A percentile compares a stretch with the other conserved stretches of the same genome.
phyloP scores from a whole-genome alignment of 352 stramenopile species.

The Globisporangium irregulare region DNA sequence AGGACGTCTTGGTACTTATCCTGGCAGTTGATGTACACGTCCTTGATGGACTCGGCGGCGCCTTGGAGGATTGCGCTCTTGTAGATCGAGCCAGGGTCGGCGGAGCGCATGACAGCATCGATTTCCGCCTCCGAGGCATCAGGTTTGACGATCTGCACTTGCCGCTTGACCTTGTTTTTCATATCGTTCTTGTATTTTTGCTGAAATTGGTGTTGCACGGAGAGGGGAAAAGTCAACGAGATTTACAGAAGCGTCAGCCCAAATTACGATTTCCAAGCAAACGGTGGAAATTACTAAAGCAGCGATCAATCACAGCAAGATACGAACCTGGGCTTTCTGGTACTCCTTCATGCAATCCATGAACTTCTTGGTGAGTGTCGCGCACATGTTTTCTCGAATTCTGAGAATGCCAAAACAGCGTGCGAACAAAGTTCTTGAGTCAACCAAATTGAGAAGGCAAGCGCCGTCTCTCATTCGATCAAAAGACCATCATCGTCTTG shows the following conservation, averaged over 20 bases:
- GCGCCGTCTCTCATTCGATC: not conserved
- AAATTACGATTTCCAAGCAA: not conserved
- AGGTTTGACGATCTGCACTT: constrained; percentile 98
- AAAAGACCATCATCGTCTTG: not conserved
- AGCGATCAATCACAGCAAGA: not conserved
- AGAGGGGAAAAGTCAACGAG: not conserved
- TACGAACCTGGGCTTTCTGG: constrained; percentile 78
- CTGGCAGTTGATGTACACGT: constrained; percentile 94
- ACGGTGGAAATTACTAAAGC: not conserved
- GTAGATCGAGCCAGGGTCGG: constrained; percentile 81
- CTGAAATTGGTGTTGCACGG: constrained; percentile 36
- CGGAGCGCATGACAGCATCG: constrained; percentile 93
- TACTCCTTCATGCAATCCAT: constrained; percentile 99
- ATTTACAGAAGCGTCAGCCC: not conserved
- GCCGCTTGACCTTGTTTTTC: constrained; percentile 97
- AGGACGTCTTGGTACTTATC: constrained; percentile 99
- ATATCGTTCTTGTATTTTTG: constrained; percentile 98
- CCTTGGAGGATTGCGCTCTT: constrained; percentile 80
- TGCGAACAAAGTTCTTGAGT: not conserved
- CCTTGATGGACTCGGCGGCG: constrained; percentile 76
- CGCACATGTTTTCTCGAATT: constrained; percentile 97
- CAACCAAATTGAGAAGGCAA: not conserved
- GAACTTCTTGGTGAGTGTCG: constrained; percentile 97
- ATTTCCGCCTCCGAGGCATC: constrained; percentile 97
- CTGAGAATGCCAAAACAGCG: constrained; percentile 23